Base-by-base conservation (phyloP, 495 filamentous ascomycete species). In the Lophiotrema nucula region DNA sequence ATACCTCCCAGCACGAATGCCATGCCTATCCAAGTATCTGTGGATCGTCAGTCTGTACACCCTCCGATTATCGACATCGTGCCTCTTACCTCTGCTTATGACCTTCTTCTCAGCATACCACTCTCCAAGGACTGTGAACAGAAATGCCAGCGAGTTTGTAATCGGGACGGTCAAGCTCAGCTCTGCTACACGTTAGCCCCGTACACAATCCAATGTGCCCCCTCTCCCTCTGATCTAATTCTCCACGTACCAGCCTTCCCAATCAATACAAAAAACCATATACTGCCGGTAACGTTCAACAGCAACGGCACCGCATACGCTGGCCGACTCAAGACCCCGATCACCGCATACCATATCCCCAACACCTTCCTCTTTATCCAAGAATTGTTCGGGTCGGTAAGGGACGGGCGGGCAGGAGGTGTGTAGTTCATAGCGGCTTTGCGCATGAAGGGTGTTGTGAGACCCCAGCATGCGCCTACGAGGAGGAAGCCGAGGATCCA, bases 231-330 rank as follows among this genome's bases (percentile, higher is more conserved):
- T 8, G 8, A 8, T 31, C 23, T 23, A 10, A 38, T 25, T 42
- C 42, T 12, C 16, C 25, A 21, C 19, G 15, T 28, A 93, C 90
- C 89, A 62, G 92, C 90, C 72, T 91, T 81, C 51, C 93, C 93
- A 76, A 98, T 89, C 58, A 98, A 74, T 63, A 97, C 70, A 67
- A 98, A 98, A 66, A 98, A 98, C 93, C 93, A 98, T 58, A 98
- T 79, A 66, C 89, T 95, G 54, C 93, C 93, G 28, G 93, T 96
- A 63, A 97, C 71, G 67, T 98, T 98, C 24, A 96, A 76, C 47
- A 96, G 73, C 64, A 98, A 69, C 23, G 92, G 92, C 31, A 95
- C 68, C 11, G 89, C 87, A 72, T 98, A 98, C 23, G 81, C 80
- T 43, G 90, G 90, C 53, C 87, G 90, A 42, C 80, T 74, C 11